These are phyloP conservation scores for Plasmodium vivax DNA, from an alignment of 169 alveolate species.

Conservation along the genomic window DNA sequence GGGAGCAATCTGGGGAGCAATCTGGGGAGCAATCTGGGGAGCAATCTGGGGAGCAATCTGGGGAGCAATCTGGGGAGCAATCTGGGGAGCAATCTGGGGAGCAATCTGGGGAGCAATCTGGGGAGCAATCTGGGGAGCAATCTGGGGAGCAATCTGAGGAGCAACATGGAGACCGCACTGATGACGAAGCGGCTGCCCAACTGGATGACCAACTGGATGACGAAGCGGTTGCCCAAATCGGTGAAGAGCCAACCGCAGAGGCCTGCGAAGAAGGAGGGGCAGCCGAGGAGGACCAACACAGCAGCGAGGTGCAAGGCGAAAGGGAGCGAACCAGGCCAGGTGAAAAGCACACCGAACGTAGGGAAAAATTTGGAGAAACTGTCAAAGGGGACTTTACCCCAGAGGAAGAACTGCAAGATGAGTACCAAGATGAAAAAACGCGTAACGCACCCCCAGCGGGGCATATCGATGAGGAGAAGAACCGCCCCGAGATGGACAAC, in stretches of 20 bases:
- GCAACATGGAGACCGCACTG: background rate
- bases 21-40: background rate
- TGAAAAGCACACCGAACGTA: background rate
- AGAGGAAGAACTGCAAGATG: background rate
- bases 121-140: too few species aligned
- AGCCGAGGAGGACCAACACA: background rate
- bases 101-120: too few species aligned
- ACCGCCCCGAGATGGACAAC: background rate
- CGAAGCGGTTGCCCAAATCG: background rate
- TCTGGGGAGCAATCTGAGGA: too few species aligned
- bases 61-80: background rate
- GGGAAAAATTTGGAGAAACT: conserved; percentile 1
- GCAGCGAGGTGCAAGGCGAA: background rate
- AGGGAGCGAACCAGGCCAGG: background rate
- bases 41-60: background rate
- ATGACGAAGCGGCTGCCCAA: too few species aligned
- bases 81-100: too few species aligned
- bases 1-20: background rate
- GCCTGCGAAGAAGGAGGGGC: background rate
- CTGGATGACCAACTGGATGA: too few species aligned
- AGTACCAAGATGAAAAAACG: background rate
- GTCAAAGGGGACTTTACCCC: background rate
- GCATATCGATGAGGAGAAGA: background rate
- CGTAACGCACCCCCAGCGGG: background rate
- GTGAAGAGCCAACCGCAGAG: background rate